Base-by-base conservation (phyloP, 352 stramenopile genomes). In the Sclerospora graminicola region DNA sequence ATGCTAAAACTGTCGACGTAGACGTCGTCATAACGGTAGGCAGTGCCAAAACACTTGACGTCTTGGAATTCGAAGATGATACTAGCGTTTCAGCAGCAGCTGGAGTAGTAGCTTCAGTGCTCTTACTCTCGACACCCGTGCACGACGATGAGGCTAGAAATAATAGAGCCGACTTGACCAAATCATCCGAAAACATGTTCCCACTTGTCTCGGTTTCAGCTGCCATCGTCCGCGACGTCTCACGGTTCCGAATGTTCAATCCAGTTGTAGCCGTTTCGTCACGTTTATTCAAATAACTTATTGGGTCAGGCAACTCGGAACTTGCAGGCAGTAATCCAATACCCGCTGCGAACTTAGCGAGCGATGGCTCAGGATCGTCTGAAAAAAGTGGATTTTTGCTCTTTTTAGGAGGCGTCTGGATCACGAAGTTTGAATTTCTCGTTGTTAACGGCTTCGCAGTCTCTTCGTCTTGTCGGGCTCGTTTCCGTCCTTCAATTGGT, bases 131-230 rank as follows among this genome's bases (percentile, higher is more conserved):
- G n/a, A n/a, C n/a, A n/a, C n/a, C n/a, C n/a, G n/a, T n/a, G n/a
- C n/a, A n/a, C 13, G 71, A 82, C 23, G 66, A 62, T 0, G 72
- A 82, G 18, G 76, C 57, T 7, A 84, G 51, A 26, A 82, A 84
- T 52, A 79, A 79, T 13, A 82, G 37, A 19, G 72, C 63, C 23
- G 72, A 84, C 38, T 64, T 68, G 32, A 84, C 61, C 24, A 75
- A 52, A 47, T 84, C 67, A 44, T 84, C 72, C 13, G 72, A 82
- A 42, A 80, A 81, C 50, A 71, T 54, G 5, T 30, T 15, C 3
- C 28, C 34, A 8, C 30, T n/a, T 14, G 13, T n/a, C 5, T 33
- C 27, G 16, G 41, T 33, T n/a, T 29, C 33, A 27, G 8, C 21
- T 7, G 21, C 21, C 21, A 6, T 32, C 37, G 9, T n/a, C 38